Evolutionary conservation across 2,329 filamentous ascomycete species (phyloP).

Genomic region (Eutypa lata): DNA sequence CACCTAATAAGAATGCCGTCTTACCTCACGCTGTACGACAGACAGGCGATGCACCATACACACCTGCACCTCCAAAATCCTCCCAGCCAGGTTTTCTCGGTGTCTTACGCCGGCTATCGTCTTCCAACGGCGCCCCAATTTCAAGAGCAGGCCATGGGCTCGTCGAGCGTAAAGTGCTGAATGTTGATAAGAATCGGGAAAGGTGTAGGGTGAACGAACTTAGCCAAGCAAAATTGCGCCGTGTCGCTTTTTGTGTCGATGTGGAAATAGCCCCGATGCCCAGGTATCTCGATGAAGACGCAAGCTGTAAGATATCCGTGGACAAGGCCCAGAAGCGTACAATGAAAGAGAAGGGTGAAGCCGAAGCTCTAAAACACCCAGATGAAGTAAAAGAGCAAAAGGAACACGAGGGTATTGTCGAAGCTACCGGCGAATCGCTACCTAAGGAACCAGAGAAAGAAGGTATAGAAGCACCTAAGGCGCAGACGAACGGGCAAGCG

Average conservation of each 20-base stretch:
- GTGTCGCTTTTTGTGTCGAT: slow-evolving; percentile 94
- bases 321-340: slow-evolving; percentile 62
- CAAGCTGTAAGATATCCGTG: slow-evolving; percentile 44
- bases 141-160: slow-evolving; percentile 60
- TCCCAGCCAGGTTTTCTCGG: slow-evolving; percentile 71
- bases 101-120: slow-evolving; percentile 79
- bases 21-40: slow-evolving; percentile 53
- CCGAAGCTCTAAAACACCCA: slow-evolving; percentile 67
- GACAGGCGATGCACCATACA: slow-evolving; percentile 64
- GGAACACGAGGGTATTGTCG: slow-evolving; percentile 41
- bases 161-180: slow-evolving; percentile 78
- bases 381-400: slow-evolving; percentile 58
- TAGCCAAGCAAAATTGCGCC: slow-evolving; percentile 73
- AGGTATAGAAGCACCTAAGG: slow-evolving; percentile 20
- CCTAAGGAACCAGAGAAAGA: slow-evolving; percentile 39
- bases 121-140: slow-evolving; percentile 52
- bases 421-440: slow-evolving; percentile 37
- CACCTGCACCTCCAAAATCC: slow-evolving; percentile 69
- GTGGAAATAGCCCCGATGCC: slow-evolving; percentile 93
- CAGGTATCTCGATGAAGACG: slow-evolving; percentile 64
- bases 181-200: slow-evolving; percentile 76
- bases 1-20: slow-evolving; percentile 55
- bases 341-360: slow-evolving; percentile 68
- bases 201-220: slow-evolving; percentile 78
- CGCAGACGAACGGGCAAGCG: slow-evolving; percentile 23